phyloP scores from a whole-genome alignment of 768 basidiomycete species.

The Mycena pura region DNA sequence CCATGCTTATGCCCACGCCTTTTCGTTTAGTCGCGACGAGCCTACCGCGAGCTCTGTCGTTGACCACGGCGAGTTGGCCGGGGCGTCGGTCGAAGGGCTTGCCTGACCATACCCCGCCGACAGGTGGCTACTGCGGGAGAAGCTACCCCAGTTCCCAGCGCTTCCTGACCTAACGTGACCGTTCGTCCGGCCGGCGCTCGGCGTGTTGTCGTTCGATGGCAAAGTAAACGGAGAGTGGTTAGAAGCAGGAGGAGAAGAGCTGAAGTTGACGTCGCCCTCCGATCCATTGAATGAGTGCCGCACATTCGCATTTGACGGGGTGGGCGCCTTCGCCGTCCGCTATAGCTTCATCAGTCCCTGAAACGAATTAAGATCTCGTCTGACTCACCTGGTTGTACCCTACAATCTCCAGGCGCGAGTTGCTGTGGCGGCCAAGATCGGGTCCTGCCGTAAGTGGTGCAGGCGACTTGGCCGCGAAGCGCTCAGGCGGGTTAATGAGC shows the following conservation, averaged over 20 bases:
- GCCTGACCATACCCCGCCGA: slow-evolving; percentile 61
- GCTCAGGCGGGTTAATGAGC: slow-evolving; percentile 64
- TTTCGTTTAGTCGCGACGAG: slow-evolving; percentile 61
- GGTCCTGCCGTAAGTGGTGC: slow-evolving; percentile 86
- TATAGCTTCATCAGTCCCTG: slow-evolving; percentile 28
- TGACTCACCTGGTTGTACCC: slow-evolving; percentile 69
- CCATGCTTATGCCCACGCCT: slow-evolving; percentile 58
- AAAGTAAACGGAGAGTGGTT: slow-evolving; percentile 52
- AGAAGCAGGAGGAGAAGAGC: slow-evolving; percentile 58
- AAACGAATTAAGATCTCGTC: background rate
- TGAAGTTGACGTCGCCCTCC: slow-evolving; percentile 67
- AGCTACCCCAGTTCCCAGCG: slow-evolving; percentile 79
- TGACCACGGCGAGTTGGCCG: slow-evolving; percentile 65
- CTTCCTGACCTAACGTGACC: slow-evolving; percentile 82
- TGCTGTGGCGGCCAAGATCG: slow-evolving; percentile 80
- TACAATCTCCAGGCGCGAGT: slow-evolving; percentile 74
- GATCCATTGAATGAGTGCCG: slow-evolving; percentile 82
- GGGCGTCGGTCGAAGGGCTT: slow-evolving; percentile 64
- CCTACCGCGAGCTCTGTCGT: slow-evolving; percentile 58
- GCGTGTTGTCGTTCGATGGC: slow-evolving; percentile 49
- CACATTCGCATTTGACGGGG: slow-evolving; percentile 56
- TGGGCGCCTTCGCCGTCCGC: slow-evolving; percentile 54
- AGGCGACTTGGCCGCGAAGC: slow-evolving; percentile 68
- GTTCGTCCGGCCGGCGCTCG: slow-evolving; percentile 51
- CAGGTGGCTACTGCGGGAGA: slow-evolving; percentile 61